Evolutionary conservation across 2,329 filamentous ascomycete species (phyloP), one percentile per base, ranked within the genome.

Genomic region (Colletotrichum spaethianum): DNA sequence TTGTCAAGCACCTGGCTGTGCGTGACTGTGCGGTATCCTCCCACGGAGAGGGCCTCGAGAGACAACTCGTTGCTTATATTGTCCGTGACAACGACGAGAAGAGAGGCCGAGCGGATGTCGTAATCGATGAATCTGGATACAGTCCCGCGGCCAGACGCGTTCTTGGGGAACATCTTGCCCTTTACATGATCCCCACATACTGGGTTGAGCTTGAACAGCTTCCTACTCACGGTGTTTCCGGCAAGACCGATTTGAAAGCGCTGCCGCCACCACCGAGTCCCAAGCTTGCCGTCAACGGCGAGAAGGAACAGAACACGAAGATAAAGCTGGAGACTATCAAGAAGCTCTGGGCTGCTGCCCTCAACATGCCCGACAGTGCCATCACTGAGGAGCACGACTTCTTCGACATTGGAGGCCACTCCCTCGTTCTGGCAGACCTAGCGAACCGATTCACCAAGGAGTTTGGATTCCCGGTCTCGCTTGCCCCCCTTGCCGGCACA

Each of bases 321-420:
- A 91, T 95, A 76, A 88, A 86, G 73, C 86, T 92, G 66, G 88
- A 93, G 60, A 89, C 91, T 20, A 90, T 96, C 44, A 89, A 92
- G 18, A 89, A 92, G 75, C 86, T 93, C 65, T 96, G 93, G 93
- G 92, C 93, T 2, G 86, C 89, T 2, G 89, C 91, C 33, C 85
- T 96, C 18, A 91, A 92, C 73, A 88, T 92, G n/a, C 87, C 92
- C 0, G 83, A 86, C 12, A 86, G 82, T 50, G 85, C 88, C 26
- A 89, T 95, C 31, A 93, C 92, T 78, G 88, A 85, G 1, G 91
- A 93, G 73, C 91, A 94, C 79, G 92, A 91, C 79, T 96, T 96
- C 81, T 96, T 95, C 78, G 93, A 95, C 72, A 84, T 96, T 1
- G 93, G 93, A 44, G 93, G 93, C 0, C 93, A 96, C 80, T 95